Base-by-base conservation (phyloP, 768 basidiomycete genomes). In the Phanerochaete carnosa region DNA sequence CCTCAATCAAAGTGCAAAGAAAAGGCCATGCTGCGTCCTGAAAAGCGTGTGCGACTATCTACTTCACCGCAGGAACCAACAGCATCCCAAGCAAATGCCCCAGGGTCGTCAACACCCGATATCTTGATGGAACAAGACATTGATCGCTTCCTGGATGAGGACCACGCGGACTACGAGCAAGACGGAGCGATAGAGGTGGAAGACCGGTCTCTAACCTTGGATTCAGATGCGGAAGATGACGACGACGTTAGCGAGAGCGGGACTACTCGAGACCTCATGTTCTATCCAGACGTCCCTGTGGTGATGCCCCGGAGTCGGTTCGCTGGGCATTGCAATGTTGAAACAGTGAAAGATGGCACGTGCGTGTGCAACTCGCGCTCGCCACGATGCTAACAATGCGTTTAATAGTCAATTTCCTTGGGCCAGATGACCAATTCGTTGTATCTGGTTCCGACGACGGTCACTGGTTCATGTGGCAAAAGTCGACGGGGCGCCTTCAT, bases 381-480 rank as follows among this genome's bases (percentile, higher is more conserved):
- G 23, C 12, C 54, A 15, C 29, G 22, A 12, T 28, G 35, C 8
- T 55, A 25, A 35, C 25, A 3, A 52, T 60, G 11, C 54, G 11
- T 13, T 58, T 58, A 59, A 0, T 60, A 94, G 93, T 93, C 37
- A 95, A 92, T 70, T 95, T 92, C 70, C 74, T 95, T 39, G 94
- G 94, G 0, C 86, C 88, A 6, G 73, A 74, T 45, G 89, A 93
- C 56, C 89, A 95, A 72, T 90, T 80, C 59, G 82, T 95, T 23
- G 79, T 83, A 13, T 93, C 92, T 25, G 94, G 94, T 7, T 92
- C 89, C 3, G 94, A 96, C 67, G 92, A 94, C 64, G 90, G 90
- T 1, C 87, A 91, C 69, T 87, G 90, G 72, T 96, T 96, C 70
- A 77, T 95, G 15, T 96, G 94, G 94, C 77, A 83, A 61, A 95